phyloP scores from a whole-genome alignment of 164 flowering plant genomes.

The Dillenia turbinata region DNA sequence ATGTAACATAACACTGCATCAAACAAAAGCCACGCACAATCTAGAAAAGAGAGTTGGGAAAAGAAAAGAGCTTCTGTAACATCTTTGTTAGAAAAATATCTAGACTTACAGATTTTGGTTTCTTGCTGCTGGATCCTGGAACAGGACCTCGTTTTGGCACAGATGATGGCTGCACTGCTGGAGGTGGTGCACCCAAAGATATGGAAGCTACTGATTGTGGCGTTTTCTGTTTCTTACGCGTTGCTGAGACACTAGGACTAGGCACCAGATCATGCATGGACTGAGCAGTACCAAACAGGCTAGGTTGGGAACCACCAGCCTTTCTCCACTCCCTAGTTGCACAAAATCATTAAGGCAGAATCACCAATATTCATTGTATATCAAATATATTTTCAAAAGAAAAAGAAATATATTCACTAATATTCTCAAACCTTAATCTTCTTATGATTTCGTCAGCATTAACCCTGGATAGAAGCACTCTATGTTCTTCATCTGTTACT shows the following conservation, averaged over 20 bases:
- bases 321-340: conserved; percentile 83
- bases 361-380: not conserved
- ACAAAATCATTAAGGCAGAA: conserved; percentile 10
- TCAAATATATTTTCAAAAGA: not conserved
- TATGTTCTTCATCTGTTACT: conserved; percentile 86
- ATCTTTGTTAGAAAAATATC: not conserved
- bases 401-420: not conserved
- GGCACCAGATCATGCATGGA: conserved; percentile 57
- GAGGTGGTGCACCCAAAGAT: conserved; percentile 36
- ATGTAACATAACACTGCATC: too few species aligned
- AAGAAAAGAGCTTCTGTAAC: too few species aligned
- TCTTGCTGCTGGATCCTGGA: conserved; percentile 36
- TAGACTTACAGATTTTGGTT: conserved; percentile 48
- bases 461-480: conserved; percentile 70
- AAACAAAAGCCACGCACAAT: too few species aligned
- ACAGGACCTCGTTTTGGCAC: conserved; percentile 27
- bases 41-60: too few species aligned
- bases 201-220: conserved; percentile 45
- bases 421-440: conserved; percentile 59
- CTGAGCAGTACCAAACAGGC: conserved; percentile 40
- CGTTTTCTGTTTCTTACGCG: conserved; percentile 79
- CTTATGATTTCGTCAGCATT: conserved; percentile 73
- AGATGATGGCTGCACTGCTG: conserved; percentile 41
- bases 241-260: conserved; percentile 70
- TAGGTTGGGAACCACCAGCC: conserved; percentile 49